Evolutionary conservation across 2,329 filamentous ascomycete species (phyloP).

Genomic region (Microcyclosporella mali): DNA sequence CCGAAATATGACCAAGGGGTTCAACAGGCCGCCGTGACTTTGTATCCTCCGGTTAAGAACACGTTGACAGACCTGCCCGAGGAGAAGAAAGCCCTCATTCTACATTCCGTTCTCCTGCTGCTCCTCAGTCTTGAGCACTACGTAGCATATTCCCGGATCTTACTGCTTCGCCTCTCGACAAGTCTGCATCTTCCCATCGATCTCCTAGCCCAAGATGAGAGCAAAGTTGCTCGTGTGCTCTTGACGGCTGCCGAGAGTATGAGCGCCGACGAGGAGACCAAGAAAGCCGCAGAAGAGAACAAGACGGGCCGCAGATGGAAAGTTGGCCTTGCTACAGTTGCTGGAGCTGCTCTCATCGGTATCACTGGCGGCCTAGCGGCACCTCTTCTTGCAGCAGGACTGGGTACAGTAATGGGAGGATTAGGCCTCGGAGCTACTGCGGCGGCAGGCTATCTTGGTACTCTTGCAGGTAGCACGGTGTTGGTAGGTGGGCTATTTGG

Average conservation of each 20-base stretch:
- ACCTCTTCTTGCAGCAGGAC: conserved; percentile 68
- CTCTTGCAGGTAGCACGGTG: conserved; percentile 70
- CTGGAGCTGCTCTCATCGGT: conserved; percentile 79
- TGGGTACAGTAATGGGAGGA: conserved; percentile 76
- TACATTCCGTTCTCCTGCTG: conserved; percentile 34
- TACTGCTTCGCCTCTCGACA: conserved; percentile 31
- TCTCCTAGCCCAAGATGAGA: conserved; percentile 43
- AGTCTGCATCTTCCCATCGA: conserved; percentile 30
- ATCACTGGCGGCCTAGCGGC: conserved; percentile 74
- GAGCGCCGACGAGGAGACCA: conserved; percentile 69
- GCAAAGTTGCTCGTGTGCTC: conserved; percentile 66
- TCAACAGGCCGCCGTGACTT: conserved; percentile 23
- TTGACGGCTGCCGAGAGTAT: conserved; percentile 70
- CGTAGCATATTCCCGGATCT: conserved; percentile 32
- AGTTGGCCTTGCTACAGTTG: conserved; percentile 80
- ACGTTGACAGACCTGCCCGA: conserved; percentile 32
- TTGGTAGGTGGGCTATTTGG: conserved; percentile 83
- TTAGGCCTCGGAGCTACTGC: conserved; percentile 67
- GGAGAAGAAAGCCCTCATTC: conserved; percentile 31
- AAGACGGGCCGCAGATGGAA: conserved; percentile 65
- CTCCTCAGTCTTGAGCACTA: conserved; percentile 37
- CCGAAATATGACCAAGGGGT: conserved; percentile 29
- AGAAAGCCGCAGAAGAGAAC: conserved; percentile 63
- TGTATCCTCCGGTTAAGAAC: conserved; percentile 36
- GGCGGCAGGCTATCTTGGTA: conserved; percentile 71